Conservation (phyloP, 208 protist genomes). For the Leptomonas seymouri region DNA sequence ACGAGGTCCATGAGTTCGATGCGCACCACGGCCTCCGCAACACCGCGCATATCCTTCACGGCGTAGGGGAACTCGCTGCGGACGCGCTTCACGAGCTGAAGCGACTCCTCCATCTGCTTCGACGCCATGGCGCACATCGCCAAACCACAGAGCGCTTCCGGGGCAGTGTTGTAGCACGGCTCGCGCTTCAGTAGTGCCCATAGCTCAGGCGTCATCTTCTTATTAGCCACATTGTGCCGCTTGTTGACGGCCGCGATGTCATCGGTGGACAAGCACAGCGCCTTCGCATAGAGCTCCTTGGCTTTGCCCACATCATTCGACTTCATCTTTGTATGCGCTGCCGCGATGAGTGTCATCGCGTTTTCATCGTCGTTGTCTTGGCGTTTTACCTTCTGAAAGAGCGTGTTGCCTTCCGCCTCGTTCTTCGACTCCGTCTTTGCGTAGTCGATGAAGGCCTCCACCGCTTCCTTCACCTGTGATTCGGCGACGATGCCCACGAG, state of each 20-base stretch:
- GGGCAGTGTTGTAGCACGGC: slow-evolving; percentile 80
- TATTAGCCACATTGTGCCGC: slow-evolving; percentile 60
- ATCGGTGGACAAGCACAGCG: slow-evolving; percentile 45
- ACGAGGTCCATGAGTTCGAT: slow-evolving; percentile 79
- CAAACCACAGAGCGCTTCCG: slow-evolving; percentile 78
- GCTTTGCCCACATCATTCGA: slow-evolving; percentile 75
- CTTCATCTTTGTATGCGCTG: slow-evolving; percentile 67
- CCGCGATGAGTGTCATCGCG: slow-evolving; percentile 79
- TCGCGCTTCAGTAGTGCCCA: slow-evolving; percentile 74
- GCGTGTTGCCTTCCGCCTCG: slow-evolving; percentile 56
- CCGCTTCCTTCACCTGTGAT: slow-evolving; percentile 83
- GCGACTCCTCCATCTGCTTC: slow-evolving; percentile 52
- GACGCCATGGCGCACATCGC: slow-evolving; percentile 76
- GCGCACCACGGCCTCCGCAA: slow-evolving; percentile 79
- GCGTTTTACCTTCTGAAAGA: slow-evolving; percentile 64
- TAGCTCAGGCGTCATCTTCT: slow-evolving; percentile 74
- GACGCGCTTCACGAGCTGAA: slow-evolving; percentile 42
- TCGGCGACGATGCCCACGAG: slow-evolving; percentile 82
- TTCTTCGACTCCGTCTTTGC: slow-evolving; percentile 61
- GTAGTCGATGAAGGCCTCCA: slow-evolving; percentile 89
- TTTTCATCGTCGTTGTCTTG: slow-evolving; percentile 89
- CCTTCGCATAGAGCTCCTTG: slow-evolving; percentile 71
- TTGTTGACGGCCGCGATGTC: slow-evolving; percentile 64
- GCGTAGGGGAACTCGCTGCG: slow-evolving; percentile 79
- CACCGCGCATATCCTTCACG: slow-evolving; percentile 64